A percentile compares a stretch with the other conserved stretches of the same genome.
Conservation (phyloP, 768 basidiomycete species). For the Rhodotorula graminis region DNA sequence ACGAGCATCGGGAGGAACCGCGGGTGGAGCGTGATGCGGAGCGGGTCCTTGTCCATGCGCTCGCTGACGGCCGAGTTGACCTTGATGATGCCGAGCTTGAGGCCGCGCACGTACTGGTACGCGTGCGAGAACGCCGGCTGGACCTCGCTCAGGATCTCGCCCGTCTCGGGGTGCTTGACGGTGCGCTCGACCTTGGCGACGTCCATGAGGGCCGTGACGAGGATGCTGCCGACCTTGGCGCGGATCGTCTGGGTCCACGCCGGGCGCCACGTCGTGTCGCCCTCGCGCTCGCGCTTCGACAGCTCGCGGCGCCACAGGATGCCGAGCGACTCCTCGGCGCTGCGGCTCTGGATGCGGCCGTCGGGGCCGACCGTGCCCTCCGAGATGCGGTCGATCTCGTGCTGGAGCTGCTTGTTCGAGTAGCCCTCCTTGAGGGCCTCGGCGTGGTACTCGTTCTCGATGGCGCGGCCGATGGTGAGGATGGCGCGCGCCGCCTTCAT, state of each 20-base stretch:
- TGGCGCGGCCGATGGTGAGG: constrained; percentile 69
- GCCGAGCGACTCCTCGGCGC: constrained; percentile 49
- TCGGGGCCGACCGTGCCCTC: constrained; percentile 21
- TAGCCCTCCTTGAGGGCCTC: constrained; percentile 56
- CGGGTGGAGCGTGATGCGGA: constrained; percentile 73
- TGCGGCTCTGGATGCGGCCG: constrained; percentile 56
- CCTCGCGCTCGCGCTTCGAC: constrained; percentile 55
- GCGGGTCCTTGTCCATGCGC: constrained; percentile 66
- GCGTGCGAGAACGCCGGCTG: constrained; percentile 88
- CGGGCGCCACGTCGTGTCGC: constrained; percentile 64
- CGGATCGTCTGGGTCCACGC: constrained; percentile 74
- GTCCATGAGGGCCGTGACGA: constrained; percentile 79
- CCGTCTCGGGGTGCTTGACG: constrained; percentile 55
- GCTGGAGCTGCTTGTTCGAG: constrained; percentile 32
- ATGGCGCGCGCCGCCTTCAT: constrained; percentile 86
- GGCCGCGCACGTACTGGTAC: constrained; percentile 89
- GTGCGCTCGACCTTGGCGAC: constrained; percentile 62
- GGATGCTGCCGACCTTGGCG: constrained; percentile 71
- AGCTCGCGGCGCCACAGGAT: constrained; percentile 37
- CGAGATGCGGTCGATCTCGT: constrained; percentile 31
- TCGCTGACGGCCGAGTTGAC: constrained; percentile 75
- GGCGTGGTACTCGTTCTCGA: constrained; percentile 87
- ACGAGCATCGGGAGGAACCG: constrained; percentile 94
- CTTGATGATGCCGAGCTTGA: constrained; percentile 85
- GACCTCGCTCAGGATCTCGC: constrained; percentile 58